Evolutionary conservation across 331 rosid genomes (phyloP).

Genomic region (Malus hybrid): DNA sequence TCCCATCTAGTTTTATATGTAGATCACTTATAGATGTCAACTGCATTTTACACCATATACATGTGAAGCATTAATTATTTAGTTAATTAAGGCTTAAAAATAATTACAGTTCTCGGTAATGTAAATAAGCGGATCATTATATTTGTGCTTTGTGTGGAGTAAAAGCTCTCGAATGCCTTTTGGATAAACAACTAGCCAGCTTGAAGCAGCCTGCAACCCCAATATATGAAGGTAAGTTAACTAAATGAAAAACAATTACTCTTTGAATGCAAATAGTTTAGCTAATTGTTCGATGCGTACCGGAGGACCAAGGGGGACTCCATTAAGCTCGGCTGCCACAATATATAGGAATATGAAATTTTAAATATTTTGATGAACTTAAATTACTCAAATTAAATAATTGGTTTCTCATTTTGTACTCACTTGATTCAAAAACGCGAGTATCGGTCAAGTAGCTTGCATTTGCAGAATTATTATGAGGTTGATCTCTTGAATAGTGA

Average conservation of each 20-base stretch:
- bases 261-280: background rate
- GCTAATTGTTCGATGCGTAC: background rate
- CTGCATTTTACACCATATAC: too few species aligned
- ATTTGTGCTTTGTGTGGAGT: background rate
- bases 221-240: background rate
- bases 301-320: background rate
- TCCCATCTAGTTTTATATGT: too few species aligned
- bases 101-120: background rate
- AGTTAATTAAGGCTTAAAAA: background rate
- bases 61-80: too few species aligned
- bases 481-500: slow-evolving; percentile 6
- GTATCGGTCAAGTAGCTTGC: slow-evolving; percentile 11
- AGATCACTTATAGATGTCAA: too few species aligned
- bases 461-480: background rate
- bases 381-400: too few species aligned
- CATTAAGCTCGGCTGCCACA: background rate
- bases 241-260: background rate
- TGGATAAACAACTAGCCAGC: background rate
- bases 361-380: background rate
- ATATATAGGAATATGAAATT: background rate
- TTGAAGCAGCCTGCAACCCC: background rate
- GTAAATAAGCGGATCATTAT: background rate
- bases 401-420: background rate
- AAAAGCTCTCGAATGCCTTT: background rate
- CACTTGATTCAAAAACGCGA: background rate